Conservation (phyloP, 345 rosid genomes). For the Hibiscus trionum region DNA sequence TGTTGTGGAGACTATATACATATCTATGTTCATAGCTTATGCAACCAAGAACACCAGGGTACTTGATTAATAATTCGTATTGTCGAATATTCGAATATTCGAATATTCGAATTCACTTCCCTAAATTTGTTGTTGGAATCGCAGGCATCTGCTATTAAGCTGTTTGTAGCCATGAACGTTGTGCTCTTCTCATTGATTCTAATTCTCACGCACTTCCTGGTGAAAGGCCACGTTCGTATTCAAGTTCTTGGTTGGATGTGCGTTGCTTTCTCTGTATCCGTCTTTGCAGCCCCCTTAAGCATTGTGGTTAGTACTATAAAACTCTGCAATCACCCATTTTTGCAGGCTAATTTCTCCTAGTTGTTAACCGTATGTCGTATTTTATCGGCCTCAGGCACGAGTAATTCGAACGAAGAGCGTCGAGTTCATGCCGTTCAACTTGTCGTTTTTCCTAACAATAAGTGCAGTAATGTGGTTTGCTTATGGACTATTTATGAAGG, state of each 20-base stretch:
- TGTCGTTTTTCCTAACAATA: conserved; percentile 75
- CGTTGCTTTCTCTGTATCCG: conserved; percentile 53
- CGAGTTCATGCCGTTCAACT: conserved; percentile 82
- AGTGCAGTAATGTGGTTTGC: conserved; percentile 78
- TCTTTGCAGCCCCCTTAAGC: conserved; percentile 79
- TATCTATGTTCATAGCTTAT: conserved; percentile 46
- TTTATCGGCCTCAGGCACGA: background rate
- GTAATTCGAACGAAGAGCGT: conserved; percentile 78
- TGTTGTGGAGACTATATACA: conserved; percentile 59
- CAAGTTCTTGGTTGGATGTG: conserved; percentile 83
- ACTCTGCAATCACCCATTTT: background rate
- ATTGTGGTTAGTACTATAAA: conserved; percentile 37
- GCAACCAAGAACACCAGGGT: conserved; percentile 40
- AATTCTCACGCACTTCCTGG: conserved; percentile 32
- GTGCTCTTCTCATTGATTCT: conserved; percentile 45
- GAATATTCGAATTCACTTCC: background rate
- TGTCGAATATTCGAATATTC: background rate
- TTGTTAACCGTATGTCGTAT: background rate
- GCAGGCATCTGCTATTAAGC: conserved; percentile 55
- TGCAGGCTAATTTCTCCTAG: background rate
- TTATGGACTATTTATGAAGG: conserved; percentile 54
- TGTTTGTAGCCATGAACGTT: conserved; percentile 44
- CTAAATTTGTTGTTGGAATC: background rate
- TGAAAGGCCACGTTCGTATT: conserved; percentile 17
- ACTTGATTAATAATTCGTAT: background rate